Percentiles rank a stretch among this genome's conserved stretches.
phyloP scores from a whole-genome alignment of 371 early-diverging fungal genomes.

The Rhizopus delemar region DNA sequence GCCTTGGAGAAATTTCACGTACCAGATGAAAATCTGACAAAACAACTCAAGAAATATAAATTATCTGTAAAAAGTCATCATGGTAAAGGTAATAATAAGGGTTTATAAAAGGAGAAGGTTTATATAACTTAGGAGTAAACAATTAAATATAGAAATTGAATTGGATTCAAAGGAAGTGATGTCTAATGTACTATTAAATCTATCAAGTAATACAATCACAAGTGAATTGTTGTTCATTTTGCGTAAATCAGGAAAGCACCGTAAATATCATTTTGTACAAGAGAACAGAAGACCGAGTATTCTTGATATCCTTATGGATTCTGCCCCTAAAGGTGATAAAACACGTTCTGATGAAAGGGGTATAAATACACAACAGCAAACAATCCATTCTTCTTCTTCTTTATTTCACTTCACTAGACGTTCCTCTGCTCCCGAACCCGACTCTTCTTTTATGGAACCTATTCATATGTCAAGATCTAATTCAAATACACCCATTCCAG shows the following conservation, averaged over 20 bases:
- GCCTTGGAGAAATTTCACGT: constrained; percentile 52
- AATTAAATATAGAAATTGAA: constrained; percentile 30
- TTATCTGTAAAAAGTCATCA: constrained; percentile 38
- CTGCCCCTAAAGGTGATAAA: constrained; percentile 21
- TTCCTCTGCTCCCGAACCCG: constrained; percentile 7
- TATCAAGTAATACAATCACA: constrained; percentile 24
- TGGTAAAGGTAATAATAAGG: constrained; percentile 25
- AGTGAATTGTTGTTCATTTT: constrained; percentile 46
- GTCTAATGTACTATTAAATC: constrained; percentile 30
- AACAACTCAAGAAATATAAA: constrained; percentile 33
- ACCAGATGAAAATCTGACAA: constrained; percentile 37
- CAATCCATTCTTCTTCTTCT: constrained; percentile 31
- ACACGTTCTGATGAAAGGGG: constrained; percentile 21
- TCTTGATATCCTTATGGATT: constrained; percentile 50
- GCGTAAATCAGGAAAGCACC: constrained; percentile 19
- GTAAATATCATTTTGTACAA: constrained; percentile 5
- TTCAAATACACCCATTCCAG: not conserved
- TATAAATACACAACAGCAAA: constrained; percentile 13
- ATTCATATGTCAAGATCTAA: not conserved
- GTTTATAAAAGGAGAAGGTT: constrained; percentile 2
- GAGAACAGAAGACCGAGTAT: constrained; percentile 46
- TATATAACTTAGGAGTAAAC: not conserved
- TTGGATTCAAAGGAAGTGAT: constrained; percentile 40
- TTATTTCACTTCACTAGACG: constrained; percentile 17
- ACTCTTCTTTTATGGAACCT: not conserved